Percentiles rank a stretch among this genome's conserved stretches.
Evolutionary conservation across 306 rosid species (phyloP).

Genomic region (Psophocarpus tetragonolobus): DNA sequence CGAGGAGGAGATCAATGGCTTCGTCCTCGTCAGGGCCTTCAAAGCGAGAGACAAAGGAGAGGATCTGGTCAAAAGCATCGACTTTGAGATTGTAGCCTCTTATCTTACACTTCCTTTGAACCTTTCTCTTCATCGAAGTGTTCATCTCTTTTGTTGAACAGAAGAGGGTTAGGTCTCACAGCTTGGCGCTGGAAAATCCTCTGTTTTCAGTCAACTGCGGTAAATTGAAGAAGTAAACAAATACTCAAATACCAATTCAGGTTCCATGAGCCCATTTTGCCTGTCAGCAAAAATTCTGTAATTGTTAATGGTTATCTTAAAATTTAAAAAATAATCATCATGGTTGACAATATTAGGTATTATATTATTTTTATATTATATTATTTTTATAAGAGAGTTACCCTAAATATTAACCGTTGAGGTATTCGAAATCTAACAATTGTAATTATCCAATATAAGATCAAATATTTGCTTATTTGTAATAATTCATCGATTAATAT

Average conservation of each 20-base stretch:
- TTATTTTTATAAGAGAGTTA: too few species aligned
- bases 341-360: too few species aligned
- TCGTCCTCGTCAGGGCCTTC: constrained; percentile 52
- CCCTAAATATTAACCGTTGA: too few species aligned
- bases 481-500: too few species aligned
- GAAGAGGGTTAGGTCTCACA: constrained; percentile 13
- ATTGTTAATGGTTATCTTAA: too few species aligned
- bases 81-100: constrained; percentile 70
- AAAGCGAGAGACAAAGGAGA: constrained; percentile 63
- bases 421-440: too few species aligned
- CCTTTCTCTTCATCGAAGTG: constrained; percentile 56
- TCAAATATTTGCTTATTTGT: too few species aligned
- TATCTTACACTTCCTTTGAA: constrained; percentile 77
- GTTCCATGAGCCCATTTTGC: not conserved
- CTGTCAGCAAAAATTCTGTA: too few species aligned
- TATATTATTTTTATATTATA: too few species aligned
- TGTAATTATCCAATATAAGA: too few species aligned
- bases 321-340: too few species aligned
- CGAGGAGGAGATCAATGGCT: constrained; percentile 69
- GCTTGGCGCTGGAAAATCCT: constrained; percentile 51
- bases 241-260: not conserved
- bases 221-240: not conserved
- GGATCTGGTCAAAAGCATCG: constrained; percentile 78
- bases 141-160: constrained; percentile 41
- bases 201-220: constrained; percentile 37